Evolutionary conservation across 305 asterid genomes (phyloP), one percentile per base, ranked within the genome.

Genomic region (Ajuga reptans): DNA sequence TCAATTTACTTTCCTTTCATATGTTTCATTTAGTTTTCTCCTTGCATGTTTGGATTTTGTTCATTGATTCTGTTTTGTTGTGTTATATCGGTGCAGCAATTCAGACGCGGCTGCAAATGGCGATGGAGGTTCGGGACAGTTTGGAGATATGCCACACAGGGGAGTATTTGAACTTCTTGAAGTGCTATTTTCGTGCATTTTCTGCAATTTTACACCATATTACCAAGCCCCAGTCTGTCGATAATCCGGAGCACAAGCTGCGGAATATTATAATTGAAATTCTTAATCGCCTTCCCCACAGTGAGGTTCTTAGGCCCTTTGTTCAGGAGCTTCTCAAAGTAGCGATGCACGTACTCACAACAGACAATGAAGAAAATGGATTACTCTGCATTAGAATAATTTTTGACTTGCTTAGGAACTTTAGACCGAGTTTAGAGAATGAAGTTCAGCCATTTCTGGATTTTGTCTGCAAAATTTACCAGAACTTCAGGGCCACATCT

Each of bases 401-500:
- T 49, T 93, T 93, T 64, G 97, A 93, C 77, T 82, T 93, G 87
- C 96, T 93, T 41, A 83, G 99, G 86, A 93, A 91, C 84, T 93
- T 91, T 78, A 82, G 96, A 74, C 97, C 99, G 12, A 85, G 91
- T 46, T 78, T 83, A 74, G 99, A 93, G 84, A 80, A 85, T 63
- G 97, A 93, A 76, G 99, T 93, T 78, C 99, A 93, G 85, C 99
- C 99, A 27, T 91, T 91, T 83, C 81, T 93, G 72, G 97, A 93
- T 82, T 93, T 93, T 68, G 96, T 93, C 71, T 89, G 97, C 90
- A 89, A 86, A 80, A 91, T 93, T 78, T 93, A 93, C 81, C 96
- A 87, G 85, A 93, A 93, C 39, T 93, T 93, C 78, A 86, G 89
- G 84, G 85, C 82, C 45, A 93, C 99, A 45, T 97, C 83, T 63